Base-by-base conservation (phyloP, 2,329 filamentous ascomycete genomes). In the Sporothrix pseudoabietina region DNA sequence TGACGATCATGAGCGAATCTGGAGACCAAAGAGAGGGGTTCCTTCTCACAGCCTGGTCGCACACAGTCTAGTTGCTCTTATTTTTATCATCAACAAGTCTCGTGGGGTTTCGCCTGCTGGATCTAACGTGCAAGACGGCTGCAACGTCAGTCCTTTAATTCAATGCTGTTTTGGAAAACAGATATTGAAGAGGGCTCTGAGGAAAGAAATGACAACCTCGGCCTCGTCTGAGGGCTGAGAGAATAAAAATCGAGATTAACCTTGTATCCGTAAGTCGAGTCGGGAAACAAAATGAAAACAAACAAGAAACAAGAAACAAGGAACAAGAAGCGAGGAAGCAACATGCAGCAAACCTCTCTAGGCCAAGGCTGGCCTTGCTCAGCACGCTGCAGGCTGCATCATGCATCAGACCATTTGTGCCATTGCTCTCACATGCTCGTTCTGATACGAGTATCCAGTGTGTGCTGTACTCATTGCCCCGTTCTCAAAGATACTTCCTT, bases 81-180 rank as follows among this genome's bases (percentile, higher is more conserved):
- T 57, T 57, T 57, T 54, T 22, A 54, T 32, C 41, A 10, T 68
- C 22, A 14, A 26, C 63, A 22, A 44, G 9, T 68, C 16, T 14
- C 30, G 39, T 39, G 49, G 35, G 55, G 68, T 70, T 70, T 70
- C 52, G 49, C 12, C 39, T 70, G 41, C 68, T 39, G 7, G 32
- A 41, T 41, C 49, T 57, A 14, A 44, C 26, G 19, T 22, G 10
- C n/a, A 26, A 44, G 16, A 59, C 19, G 68, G 52, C 59, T 57
- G 68, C 54, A 47, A 44, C 35, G 35, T 32, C 26, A 30, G 49
- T 70, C 68, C 68, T 59, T 70, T 70, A 70, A 70, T 70, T 47
- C 32, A 8, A 54, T 39, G 44, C 14, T 39, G 44, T 22, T 69
- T 10, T 49, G 22, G 41, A 12, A 14, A 47, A 6, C 41, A 66